Evolutionary conservation across 441 rosid species (phyloP).

Genomic region (Syzygium syzygioides): DNA sequence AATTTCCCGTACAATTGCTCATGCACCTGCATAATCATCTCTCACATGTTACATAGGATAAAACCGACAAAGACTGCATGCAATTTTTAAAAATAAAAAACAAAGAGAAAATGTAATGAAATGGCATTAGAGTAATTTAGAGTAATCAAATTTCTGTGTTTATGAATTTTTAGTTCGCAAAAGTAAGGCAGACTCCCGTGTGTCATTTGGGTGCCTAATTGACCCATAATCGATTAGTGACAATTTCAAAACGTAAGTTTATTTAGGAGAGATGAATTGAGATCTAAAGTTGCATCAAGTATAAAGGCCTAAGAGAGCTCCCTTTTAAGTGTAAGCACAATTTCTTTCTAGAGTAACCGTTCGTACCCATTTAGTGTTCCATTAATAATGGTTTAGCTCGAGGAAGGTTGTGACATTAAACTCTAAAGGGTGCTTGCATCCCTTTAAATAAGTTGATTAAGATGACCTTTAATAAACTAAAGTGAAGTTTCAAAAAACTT

Average conservation of each 20-base stretch:
- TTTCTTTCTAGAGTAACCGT: not conserved
- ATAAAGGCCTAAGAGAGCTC: not conserved
- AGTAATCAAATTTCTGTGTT: not conserved
- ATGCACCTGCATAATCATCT: not conserved
- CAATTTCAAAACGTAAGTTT: not conserved
- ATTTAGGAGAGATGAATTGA: not conserved
- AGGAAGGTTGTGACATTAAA: too few relatives aligned
- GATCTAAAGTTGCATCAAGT: not conserved
- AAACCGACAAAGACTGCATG: not conserved
- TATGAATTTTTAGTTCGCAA: too few relatives aligned
- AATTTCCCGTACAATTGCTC: not conserved
- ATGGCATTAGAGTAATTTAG: not conserved
- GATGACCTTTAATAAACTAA: not conserved
- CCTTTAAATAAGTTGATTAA: not conserved
- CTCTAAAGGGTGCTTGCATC: not conserved
- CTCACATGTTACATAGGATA: not conserved
- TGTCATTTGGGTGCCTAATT: not conserved
- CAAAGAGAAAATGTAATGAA: not conserved
- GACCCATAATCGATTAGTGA: not conserved
- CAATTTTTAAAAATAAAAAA: not conserved
- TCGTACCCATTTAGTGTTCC: not conserved
- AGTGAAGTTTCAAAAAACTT: not conserved
- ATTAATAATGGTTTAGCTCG: too few relatives aligned
- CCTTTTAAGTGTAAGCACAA: not conserved
- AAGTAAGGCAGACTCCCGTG: not conserved